Base-by-base conservation (phyloP, 371 early-diverging fungal genomes). In the Mucor indicus region DNA sequence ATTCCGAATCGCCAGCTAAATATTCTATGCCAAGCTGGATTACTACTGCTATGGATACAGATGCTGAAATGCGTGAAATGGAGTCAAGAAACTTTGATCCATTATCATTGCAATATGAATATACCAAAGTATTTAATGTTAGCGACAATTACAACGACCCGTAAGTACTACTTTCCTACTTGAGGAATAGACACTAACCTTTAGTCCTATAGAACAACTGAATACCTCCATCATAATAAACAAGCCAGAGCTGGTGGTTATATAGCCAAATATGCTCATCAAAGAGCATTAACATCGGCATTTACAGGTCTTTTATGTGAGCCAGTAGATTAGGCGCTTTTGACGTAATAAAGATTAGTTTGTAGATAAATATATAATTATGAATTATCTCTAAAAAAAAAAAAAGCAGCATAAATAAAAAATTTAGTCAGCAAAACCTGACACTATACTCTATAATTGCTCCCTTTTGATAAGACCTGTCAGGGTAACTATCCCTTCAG, bases 231-330 rank as follows among this genome's bases (percentile, higher is more conserved):
- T 33, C 64, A 59, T 29, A 68, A 65, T 46, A 73, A 67, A 41
- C 49, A 57, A 36, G 61, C 70, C 11, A 60, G 67, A 30, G 81
- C 84, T 1, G 84, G 84, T 38, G 84, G 84, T 12, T 84, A 72
- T 58, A 63, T 67, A 11, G 57, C 78, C 3, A 71, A 58, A 10
- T 79, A 72, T 58, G 78, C 77, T 5, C 77, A 75, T 45, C 69
- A 75, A 35, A 67, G 84, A 9, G 81, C 80, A 1, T 53, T 84
- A 16, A 68, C 61, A 37, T 72, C 73, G 29, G 78, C 81, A n/a
- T 80, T 79, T 48, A 75, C 80, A 2, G 79, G 73, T 22, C 23
- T 72, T 8, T 21, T 63, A 13, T 72, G 69, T 48, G 49, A 31
- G 12, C 57, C 68, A 24, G 9, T 62, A 20, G 55, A 55, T 38